These are phyloP conservation scores for Ogataea pignaliae DNA, from an alignment of 805 yeast genomes.

Conservation along the genomic window DNA sequence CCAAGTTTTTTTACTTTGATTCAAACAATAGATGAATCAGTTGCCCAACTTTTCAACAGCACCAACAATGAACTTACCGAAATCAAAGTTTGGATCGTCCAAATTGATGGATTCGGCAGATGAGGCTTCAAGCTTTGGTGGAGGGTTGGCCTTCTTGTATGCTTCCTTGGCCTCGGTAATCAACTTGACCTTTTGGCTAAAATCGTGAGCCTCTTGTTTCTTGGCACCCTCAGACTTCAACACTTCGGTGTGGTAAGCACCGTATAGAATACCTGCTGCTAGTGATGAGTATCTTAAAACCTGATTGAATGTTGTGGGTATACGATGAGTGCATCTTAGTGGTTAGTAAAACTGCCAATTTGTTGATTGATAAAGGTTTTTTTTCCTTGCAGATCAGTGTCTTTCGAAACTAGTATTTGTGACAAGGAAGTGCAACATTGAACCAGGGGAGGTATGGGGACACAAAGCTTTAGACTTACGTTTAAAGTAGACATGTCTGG, in stretches of 20 bases:
- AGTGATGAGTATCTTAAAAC: slow-evolving; percentile 91
- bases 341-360: background rate
- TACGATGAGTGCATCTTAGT: background rate
- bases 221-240: slow-evolving; percentile 58
- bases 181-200: slow-evolving; percentile 63
- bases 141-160: slow-evolving; percentile 59
- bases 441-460: slow-evolving; percentile 1
- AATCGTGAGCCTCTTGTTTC: slow-evolving; percentile 54
- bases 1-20: background rate
- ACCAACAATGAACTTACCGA: slow-evolving; percentile 63
- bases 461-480: slow-evolving; percentile 29
- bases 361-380: too few species aligned
- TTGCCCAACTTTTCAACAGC: slow-evolving; percentile 51
- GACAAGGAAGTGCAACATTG: slow-evolving; percentile 1
- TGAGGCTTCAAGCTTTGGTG: slow-evolving; percentile 38
- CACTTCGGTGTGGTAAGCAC: slow-evolving; percentile 76
- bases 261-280: slow-evolving; percentile 84
- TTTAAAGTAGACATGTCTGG: slow-evolving; percentile 44
- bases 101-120: slow-evolving; percentile 55
- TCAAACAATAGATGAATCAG: slow-evolving; percentile 6
- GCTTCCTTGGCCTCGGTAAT: slow-evolving; percentile 87
- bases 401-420: too few species aligned
- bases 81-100: slow-evolving; percentile 88
- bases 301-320: slow-evolving; percentile 30
- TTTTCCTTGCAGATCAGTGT: too few species aligned